These are phyloP conservation scores for Nymphaea thermarum DNA, from an alignment of 164 flowering plant genomes.

Conservation along the genomic window DNA sequence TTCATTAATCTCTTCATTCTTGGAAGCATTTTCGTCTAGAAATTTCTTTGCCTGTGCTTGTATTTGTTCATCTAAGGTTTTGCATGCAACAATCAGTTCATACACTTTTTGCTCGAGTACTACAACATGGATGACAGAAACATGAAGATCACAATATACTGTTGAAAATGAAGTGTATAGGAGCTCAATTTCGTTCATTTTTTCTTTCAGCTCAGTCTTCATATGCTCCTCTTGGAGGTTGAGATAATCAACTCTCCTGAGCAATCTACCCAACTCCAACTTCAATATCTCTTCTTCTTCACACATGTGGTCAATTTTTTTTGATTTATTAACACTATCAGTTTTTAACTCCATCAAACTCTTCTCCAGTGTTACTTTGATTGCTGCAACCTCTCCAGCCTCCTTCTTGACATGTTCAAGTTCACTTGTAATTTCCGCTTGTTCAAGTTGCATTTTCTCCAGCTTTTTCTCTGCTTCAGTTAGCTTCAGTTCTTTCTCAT, in stretches of 20 bases:
- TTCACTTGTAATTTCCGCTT: slow-evolving; percentile 22
- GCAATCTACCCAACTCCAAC: slow-evolving; percentile 24
- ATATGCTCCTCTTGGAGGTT: slow-evolving; percentile 36
- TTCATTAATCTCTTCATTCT: slow-evolving; percentile 30
- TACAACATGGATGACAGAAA: slow-evolving; percentile 14
- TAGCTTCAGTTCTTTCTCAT: slow-evolving; percentile 35
- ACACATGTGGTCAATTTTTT: neutral
- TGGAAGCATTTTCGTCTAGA: slow-evolving; percentile 23
- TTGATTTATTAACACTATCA: neutral
- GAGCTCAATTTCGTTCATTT: slow-evolving; percentile 32
- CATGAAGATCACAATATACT: slow-evolving; percentile 51
- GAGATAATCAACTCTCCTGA: slow-evolving; percentile 31
- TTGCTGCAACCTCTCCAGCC: neutral
- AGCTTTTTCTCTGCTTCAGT: slow-evolving; percentile 35
- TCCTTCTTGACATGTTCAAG: neutral
- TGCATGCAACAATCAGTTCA: slow-evolving; percentile 48
- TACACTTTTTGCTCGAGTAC: slow-evolving; percentile 51
- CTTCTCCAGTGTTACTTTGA: neutral
- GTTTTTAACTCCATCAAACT: neutral
- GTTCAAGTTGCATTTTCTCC: slow-evolving; percentile 22
- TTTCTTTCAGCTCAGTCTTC: slow-evolving; percentile 45
- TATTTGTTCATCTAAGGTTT: slow-evolving; percentile 24
- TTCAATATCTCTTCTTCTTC: slow-evolving; percentile 30
- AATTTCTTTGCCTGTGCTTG: slow-evolving; percentile 2
- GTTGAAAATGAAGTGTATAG: slow-evolving; percentile 67